Evolutionary conservation across 2,329 filamentous ascomycete species (phyloP), one percentile per base, ranked within the genome.

Genomic region (Neopestalotiopsis sp.): DNA sequence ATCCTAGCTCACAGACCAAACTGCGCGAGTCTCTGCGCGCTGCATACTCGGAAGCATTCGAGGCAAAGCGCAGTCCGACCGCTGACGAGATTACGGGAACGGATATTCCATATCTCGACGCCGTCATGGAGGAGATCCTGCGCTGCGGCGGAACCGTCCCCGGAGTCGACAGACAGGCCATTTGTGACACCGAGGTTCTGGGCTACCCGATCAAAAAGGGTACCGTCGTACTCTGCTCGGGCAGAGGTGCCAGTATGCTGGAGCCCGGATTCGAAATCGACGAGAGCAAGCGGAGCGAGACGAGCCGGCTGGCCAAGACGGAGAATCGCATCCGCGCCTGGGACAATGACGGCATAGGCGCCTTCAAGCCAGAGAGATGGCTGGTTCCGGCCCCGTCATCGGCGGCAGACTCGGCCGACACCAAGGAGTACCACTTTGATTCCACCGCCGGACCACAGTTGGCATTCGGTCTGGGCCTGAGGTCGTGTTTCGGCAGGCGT

Each of bases 101-200:
- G 1, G 66, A 68, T 2, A 67, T 76, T 0, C 76, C 78, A 1
- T 80, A 79, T 42, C 73, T 79, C 9, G 77, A 80, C 30, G 79
- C 78, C 3, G 57, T 75, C 4, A 68, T 79, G 3, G 76, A 79
- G 61, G 79, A 82, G 70, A 73, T 75, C 2, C 70, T 79, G 3
- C 78, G 80, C 1, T 70, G 72, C 30, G 68, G 71, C 5, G 67
- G 69, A 20, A 73, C 76, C 3, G 69, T 75, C 13, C 62, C 74
- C 45, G 66, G 73, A 56, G 73, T 76, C 3, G 69, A 68, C 1
- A 76, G 77, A 5, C 59, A 72, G 34, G 71, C 78, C 6, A 67
- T 70, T 10, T 59, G 71, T 20, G 77, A 80, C 59, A 76, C 75
- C 2, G 69, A 67, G 12, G 67, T 79, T 5, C 73, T 75, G 3